Base-by-base conservation (phyloP, 345 rosid genomes). In the Hirschfeldia incana region DNA sequence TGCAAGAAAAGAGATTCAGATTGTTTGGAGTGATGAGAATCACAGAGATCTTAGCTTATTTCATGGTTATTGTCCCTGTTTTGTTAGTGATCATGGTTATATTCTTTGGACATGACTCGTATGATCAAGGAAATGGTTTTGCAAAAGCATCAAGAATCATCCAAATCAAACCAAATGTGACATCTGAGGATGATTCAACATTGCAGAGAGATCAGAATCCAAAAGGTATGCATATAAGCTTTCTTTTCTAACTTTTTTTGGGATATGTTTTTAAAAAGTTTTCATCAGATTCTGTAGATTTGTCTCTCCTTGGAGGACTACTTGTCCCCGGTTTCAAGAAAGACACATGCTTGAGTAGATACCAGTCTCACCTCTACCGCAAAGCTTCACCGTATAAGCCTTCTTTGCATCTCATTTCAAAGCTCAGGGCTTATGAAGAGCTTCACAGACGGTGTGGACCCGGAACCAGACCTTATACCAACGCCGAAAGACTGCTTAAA, bases 381-480 rank as follows among this genome's bases (percentile, higher is more conserved):
- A 85, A 85, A 83, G 42, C 75, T n/a, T 85, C 90, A 59, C 81
- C 83, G 1, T 58, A 81, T 73, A 86, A 78, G 78, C 94, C 94
- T 27, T 87, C 90, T 42, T 32, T 83, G n/a, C 66, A 86, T 82
- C 91, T 91, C 33, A 17, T 89, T 81, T 87, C 87, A 10, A 86
- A 82, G 72, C 92, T 89, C 67, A 78, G 91, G 76, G 81, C 75
- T 64, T 91, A 91, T 4, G 94, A 91, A 79, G 72, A 78, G 60
- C 88, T 83, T 62, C 97, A 90, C 44, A 90, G 66, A 78, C 84
- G 79, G 9, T 91, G 92, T 34, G 94, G 92, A 49, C 94, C 89
- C 0, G 77, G 78, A 69, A 84, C 90, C 4, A 53, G 10, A 36
- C 75, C 87, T 46, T 89, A 85, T 73, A 82, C 76, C 16, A 75